Conservation (phyloP, 495 filamentous ascomycete genomes). For the Podospora anserina region DNA sequence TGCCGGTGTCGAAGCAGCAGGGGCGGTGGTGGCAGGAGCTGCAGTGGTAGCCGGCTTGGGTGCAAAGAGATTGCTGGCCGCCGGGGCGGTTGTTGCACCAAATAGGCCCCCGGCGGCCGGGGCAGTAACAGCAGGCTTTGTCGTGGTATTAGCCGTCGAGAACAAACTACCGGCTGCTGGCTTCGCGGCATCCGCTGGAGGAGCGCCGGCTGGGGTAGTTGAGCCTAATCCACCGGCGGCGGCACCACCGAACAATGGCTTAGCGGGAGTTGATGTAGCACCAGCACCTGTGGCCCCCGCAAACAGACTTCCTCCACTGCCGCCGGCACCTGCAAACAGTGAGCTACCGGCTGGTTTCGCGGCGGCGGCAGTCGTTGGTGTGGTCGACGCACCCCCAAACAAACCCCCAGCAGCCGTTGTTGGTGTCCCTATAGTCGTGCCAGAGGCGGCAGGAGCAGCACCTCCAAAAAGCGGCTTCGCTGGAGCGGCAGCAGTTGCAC, state of each 20-base stretch:
- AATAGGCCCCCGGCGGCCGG: conserved; percentile 22
- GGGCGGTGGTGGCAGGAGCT: conserved; percentile 12
- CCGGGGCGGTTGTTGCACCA: background rate
- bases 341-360: background rate
- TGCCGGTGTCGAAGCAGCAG: conserved; percentile 6
- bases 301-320: conserved; percentile 9
- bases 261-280: conserved; percentile 30
- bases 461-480: conserved; percentile 13
- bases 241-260: conserved; percentile 24
- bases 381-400: background rate
- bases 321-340: background rate
- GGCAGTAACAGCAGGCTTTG: conserved; percentile 25
- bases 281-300: conserved; percentile 9
- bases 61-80: conserved; percentile 18
- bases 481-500: conserved; percentile 7
- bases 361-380: background rate
- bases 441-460: background rate
- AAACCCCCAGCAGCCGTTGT: background rate
- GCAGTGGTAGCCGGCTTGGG: conserved; percentile 12
- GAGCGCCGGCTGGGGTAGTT: conserved; percentile 34
- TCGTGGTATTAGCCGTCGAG: conserved; percentile 10
- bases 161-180: conserved; percentile 17
- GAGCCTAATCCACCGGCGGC: conserved; percentile 20
- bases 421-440: background rate
- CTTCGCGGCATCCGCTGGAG: conserved; percentile 29